These are phyloP conservation scores for Tanacetum coccineum DNA, from an alignment of 129 eudicot genomes.

Conservation along the genomic window DNA sequence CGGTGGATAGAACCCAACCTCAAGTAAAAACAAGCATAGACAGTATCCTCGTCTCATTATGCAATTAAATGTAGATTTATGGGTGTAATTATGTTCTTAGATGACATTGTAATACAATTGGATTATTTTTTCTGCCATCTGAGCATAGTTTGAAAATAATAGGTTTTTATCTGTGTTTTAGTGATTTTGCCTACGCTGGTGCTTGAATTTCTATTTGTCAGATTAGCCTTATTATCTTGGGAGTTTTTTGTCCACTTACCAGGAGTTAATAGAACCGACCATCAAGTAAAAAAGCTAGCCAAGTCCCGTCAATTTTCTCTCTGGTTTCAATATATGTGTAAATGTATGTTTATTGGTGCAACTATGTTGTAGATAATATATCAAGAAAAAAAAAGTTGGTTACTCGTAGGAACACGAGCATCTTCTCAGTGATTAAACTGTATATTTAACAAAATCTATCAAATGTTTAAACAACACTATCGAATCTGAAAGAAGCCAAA, in stretches of 20 bases:
- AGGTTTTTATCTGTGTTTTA: too few relatives aligned
- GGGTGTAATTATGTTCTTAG: constrained; percentile 8
- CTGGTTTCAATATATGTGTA: background rate
- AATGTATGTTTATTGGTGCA: background rate
- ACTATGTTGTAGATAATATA: background rate
- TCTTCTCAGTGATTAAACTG: background rate
- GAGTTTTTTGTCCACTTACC: constrained; percentile 9
- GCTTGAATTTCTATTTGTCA: constrained; percentile 66
- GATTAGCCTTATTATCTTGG: constrained; percentile 16
- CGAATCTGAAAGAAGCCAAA: constrained; percentile 1
- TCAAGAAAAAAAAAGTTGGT: background rate
- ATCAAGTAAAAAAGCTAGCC: constrained; percentile 5
- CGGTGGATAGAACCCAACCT: constrained; percentile 22
- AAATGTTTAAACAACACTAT: constrained; percentile 14
- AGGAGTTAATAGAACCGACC: constrained; percentile 15
- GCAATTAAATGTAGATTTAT: constrained; percentile 7
- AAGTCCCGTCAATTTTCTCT: background rate
- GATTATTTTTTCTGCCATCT: background rate
- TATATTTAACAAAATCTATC: constrained; percentile 12
- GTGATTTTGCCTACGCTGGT: constrained; percentile 39
- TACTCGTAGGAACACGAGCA: background rate
- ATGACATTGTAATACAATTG: constrained; percentile 6
- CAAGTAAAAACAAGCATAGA: constrained; percentile 1
- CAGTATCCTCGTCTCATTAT: constrained; percentile 7
- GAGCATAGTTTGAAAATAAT: background rate